Base-by-base conservation (phyloP, 225 moss, liverwort and hornwort species). In the Polytrichum formosum region DNA sequence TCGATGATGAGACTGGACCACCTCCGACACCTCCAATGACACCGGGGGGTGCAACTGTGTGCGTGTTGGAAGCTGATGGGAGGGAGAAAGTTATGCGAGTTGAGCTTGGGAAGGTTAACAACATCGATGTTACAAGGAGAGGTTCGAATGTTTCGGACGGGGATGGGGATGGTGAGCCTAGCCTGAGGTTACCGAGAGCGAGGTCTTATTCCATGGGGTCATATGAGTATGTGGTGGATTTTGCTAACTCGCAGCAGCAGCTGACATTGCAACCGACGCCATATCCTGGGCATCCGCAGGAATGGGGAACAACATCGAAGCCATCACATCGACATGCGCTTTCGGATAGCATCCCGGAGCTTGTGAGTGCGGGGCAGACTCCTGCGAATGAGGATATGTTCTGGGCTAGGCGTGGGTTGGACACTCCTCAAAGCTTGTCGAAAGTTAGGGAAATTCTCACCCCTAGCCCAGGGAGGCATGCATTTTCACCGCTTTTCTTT, bases 201-300 rank as follows among this genome's bases (percentile, higher is more conserved):
- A 85, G 96, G 67, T 93, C 90, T 0, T 96, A 93, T 56, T 96
- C 96, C 4, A 90, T 96, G 93, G 96, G 96, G 28, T 93, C 93
- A 0, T 90, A 93, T 25, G 85, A 90, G 30, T 91, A 96, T 8
- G 71, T 91, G 4, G 88, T 96, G 2, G 89, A 90, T 56, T 79
- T 85, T 5, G 75, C 83, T 17, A 84, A 83, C 61, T 78, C 92
- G 70, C 46, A 46, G 16, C 46, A 35, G 16, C 78, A 87, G 76
- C 76, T 84, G 6, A 71, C 84, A 20, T 74, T 84, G 61, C 83
- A 88, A 21, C 81, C 81, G 0, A 83, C 83, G 30, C 82, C 86
- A 2, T 81, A 81, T 26, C 83, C 83, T 8, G 83, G 83, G 13
- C 76, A 30, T 9, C 30, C 60, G 30, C 53, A 69, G 35, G 21